Evolutionary conservation across 1,284 basidiomycete species (phyloP).

Genomic region (Ceratobasidium sp.): DNA sequence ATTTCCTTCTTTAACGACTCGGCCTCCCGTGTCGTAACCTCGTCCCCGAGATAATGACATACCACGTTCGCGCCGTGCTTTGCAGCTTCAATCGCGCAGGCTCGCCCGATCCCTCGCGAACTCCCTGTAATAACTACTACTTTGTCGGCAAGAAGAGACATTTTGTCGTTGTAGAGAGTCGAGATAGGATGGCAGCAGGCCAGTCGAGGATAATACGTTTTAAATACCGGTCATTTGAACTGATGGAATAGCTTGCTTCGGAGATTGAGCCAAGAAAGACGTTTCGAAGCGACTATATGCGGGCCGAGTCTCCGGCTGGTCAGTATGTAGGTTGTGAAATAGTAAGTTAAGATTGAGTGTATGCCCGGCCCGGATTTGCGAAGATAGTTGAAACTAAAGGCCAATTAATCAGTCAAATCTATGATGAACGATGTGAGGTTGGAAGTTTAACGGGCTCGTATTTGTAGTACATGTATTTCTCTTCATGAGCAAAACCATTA

Average conservation of each 20-base stretch:
- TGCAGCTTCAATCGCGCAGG: slow-evolving; percentile 74
- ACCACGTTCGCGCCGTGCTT: slow-evolving; percentile 78
- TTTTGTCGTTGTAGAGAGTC: not conserved
- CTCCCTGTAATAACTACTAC: slow-evolving; percentile 81
- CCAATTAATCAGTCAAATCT: too few relatives aligned
- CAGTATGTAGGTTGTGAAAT: too few relatives aligned
- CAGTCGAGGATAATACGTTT: too few relatives aligned
- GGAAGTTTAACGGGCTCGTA: too few relatives aligned
- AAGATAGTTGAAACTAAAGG: too few relatives aligned
- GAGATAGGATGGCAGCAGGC: too few relatives aligned
- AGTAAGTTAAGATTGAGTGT: too few relatives aligned
- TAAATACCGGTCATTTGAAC: not conserved
- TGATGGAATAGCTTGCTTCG: slow-evolving; percentile 18
- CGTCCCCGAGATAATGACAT: slow-evolving; percentile 78
- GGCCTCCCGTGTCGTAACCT: slow-evolving; percentile 68
- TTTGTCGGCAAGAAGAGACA: slow-evolving; percentile 68
- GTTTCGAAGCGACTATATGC: slow-evolving; percentile 29
- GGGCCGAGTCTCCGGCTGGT: slow-evolving; percentile 6
- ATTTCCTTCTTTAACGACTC: slow-evolving; percentile 64
- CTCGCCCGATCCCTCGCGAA: slow-evolving; percentile 84
- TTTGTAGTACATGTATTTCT: too few relatives aligned
- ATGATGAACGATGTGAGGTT: too few relatives aligned
- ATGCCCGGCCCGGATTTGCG: too few relatives aligned
- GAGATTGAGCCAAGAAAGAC: slow-evolving; percentile 32
- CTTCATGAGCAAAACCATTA: too few relatives aligned